These are phyloP conservation scores for Hanseniaspora taiwanica DNA, from an alignment of 805 yeast genomes.

Conservation along the genomic window DNA sequence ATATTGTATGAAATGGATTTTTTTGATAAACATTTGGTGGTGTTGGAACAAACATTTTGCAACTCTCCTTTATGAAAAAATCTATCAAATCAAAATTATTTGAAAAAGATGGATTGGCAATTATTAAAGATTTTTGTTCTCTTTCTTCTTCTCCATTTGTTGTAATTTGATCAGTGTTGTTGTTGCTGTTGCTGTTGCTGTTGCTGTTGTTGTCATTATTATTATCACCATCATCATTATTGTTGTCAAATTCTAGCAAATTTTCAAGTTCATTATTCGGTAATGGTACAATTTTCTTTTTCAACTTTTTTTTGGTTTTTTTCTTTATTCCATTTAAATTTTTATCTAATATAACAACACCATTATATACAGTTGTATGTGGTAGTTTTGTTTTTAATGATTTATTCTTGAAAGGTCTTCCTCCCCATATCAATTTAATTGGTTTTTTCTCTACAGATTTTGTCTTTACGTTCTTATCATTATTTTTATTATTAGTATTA, in stretches of 20 bases:
- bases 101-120: not conserved
- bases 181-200: too few species aligned
- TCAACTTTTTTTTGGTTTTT: too few species aligned
- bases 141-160: not conserved
- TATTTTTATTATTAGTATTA: too few species aligned
- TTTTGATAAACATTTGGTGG: not conserved
- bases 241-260: too few species aligned
- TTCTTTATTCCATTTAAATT: too few species aligned
- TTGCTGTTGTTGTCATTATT: too few species aligned
- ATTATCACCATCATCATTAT: too few species aligned
- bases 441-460: not conserved
- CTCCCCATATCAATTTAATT: conserved; percentile 1
- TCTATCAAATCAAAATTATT: not conserved
- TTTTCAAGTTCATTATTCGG: too few species aligned
- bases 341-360: not conserved
- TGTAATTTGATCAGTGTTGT: not conserved
- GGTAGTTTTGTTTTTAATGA: not conserved
- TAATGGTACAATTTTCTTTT: too few species aligned
- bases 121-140: not conserved
- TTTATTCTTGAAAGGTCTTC: conserved; percentile 1
- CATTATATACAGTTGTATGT: not conserved
- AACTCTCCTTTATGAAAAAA: conserved; percentile 1
- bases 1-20: conserved; percentile 1
- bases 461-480: not conserved
- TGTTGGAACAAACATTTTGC: conserved; percentile 1